Base-by-base conservation (phyloP, 1,284 basidiomycete genomes). In the Fomitiporia mediterranea region DNA sequence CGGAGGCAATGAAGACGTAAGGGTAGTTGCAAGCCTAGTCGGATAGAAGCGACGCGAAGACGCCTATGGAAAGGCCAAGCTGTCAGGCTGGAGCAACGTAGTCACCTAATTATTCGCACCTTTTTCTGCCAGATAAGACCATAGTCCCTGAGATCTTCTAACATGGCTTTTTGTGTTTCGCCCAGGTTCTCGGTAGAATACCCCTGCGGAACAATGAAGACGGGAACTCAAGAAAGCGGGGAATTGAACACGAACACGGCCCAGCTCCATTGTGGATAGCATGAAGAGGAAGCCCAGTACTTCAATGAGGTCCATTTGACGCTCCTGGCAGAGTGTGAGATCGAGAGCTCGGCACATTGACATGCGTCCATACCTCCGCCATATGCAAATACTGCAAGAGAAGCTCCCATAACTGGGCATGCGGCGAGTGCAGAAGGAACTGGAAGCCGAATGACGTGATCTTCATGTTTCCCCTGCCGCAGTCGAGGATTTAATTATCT, bases 401-500 rank as follows among this genome's bases (percentile, higher is more conserved):
- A 39, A 99, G 76, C 67, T 94, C 91, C 97, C 97, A 99, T n/a
- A 99, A 74, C 69, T 99, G 97, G 17, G 89, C 91, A 67, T 98
- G 93, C n/a, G 97, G 89, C 42, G 96, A 89, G 68, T 98, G 90
- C 21, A 99, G 80, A 53, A 99, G 79, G 68, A 99, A 99, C 67
- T 98, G 96, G 69, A 99, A 99, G 8, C 97, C 97, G 40, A 86
- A 79, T 9, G 94, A 97, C 9, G 95, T 98, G 70, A 99, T 99
- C 62, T 87, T 86, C 55, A 85, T 74, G 68, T 77, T 64, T 64
- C 75, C 70, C 63, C 81, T 74, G 63, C 81, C 83, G 57, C 34
- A 30, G 8, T 7, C 19, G 39, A 43, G 17, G 27, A 39, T 50
- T 63, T 59, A 43, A 40, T 57, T 42, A 61, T 50, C 13, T 55